Evolutionary conservation across 164 flowering plant genomes (phyloP).

Genomic region (Macadamia integrifolia): DNA sequence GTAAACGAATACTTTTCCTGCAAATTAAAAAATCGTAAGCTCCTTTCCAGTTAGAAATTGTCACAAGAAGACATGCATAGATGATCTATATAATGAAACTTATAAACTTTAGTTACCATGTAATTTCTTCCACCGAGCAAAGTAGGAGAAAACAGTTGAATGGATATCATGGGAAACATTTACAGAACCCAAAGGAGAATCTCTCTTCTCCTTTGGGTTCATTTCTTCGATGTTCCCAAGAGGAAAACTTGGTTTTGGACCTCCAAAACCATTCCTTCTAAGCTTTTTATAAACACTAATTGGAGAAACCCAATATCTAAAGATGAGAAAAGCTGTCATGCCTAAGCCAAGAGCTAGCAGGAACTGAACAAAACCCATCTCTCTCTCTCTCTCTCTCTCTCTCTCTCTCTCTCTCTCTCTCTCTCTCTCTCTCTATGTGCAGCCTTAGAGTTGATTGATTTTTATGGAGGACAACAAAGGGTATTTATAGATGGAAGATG

Average conservation of each 20-base stretch:
- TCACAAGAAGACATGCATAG: no score
- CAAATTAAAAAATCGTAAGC: neutral
- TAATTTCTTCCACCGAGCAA: constrained; percentile 52
- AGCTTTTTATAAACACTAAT: constrained; percentile 29
- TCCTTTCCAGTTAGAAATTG: no score
- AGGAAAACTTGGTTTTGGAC: constrained; percentile 85
- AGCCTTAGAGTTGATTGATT: no score
- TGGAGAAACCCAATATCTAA: constrained; percentile 49
- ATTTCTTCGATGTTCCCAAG: constrained; percentile 64
- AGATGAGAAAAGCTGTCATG: constrained; percentile 14
- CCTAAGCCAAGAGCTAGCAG: constrained; percentile 11
- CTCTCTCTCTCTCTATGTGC: neutral
- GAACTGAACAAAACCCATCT: constrained; percentile 19
- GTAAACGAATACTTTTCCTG: constrained; percentile 79
- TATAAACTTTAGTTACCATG: constrained; percentile 41
- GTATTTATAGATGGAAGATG: no score
- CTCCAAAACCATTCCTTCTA: constrained; percentile 45
- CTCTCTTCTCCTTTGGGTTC: constrained; percentile 20
- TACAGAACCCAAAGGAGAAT: neutral
- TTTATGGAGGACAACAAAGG: no score
- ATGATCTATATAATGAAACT: no score
- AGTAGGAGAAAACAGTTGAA: constrained; percentile 62
- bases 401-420: constrained; percentile 8
- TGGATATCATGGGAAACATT: constrained; percentile 60
- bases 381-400: constrained; percentile 3